phyloP scores from a whole-genome alignment of 495 filamentous ascomycete species.

The Pseudomonodictys pantanalensis region DNA sequence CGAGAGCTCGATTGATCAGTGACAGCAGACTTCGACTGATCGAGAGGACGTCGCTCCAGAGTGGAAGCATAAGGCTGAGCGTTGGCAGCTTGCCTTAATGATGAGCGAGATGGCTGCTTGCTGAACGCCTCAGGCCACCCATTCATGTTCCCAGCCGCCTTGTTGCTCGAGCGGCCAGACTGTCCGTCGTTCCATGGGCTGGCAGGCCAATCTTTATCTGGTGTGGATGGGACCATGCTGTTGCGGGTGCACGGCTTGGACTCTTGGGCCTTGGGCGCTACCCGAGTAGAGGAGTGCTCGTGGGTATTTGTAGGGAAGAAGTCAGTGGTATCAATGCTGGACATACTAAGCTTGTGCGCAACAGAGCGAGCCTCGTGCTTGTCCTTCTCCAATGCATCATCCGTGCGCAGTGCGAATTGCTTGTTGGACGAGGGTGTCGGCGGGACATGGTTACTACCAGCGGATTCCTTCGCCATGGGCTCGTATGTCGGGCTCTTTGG shows the following conservation, averaged over 20 bases:
- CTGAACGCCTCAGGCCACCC: slow-evolving; percentile 15
- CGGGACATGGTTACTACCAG: background rate
- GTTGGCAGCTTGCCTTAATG: background rate
- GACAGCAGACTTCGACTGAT: background rate
- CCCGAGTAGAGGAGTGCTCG: slow-evolving; percentile 39
- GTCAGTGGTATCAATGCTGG: slow-evolving; percentile 42
- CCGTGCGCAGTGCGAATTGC: background rate
- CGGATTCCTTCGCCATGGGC: slow-evolving; percentile 13
- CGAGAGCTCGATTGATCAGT: background rate
- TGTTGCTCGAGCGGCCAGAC: background rate
- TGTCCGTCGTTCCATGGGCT: slow-evolving; percentile 22
- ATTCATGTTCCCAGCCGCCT: background rate
- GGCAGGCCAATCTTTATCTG: slow-evolving; percentile 22
- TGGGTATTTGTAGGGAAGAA: slow-evolving; percentile 44
- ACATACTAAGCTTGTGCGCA: slow-evolving; percentile 36
- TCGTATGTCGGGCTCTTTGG: slow-evolving; percentile 42
- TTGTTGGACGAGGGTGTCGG: slow-evolving; percentile 27
- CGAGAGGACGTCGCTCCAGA: background rate
- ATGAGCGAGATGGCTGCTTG: background rate
- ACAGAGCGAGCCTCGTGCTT: slow-evolving; percentile 16
- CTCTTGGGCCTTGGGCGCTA: slow-evolving; percentile 3
- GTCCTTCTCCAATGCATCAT: background rate
- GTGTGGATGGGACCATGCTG: slow-evolving; percentile 10
- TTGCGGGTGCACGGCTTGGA: slow-evolving; percentile 13
- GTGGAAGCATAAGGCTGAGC: background rate